Evolutionary conservation across 139 green algal species (phyloP), one percentile per base, ranked within the genome.

Genomic region (Auxenochlorella pyrenoidosa): DNA sequence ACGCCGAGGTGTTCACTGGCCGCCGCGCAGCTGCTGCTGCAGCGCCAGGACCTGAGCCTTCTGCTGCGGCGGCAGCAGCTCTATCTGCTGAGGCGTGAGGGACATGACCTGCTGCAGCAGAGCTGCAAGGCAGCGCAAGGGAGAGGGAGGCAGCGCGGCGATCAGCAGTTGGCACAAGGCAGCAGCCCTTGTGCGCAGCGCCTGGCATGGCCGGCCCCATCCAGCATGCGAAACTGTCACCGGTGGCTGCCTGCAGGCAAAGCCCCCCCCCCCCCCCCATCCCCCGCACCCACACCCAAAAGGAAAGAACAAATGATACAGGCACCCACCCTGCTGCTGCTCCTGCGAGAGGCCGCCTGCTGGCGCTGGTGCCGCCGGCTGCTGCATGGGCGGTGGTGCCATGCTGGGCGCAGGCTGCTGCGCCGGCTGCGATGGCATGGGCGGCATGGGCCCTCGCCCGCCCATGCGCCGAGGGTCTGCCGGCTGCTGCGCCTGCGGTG

Each of bases 81-180:
- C 94, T 1, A 99, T 95, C 90, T 99, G 97, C 83, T 96, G 91
- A 26, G 94, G 93, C 13, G 94, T 98, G 76, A 99, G 89, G 12
- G 89, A 91, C 92, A 98, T 93, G 43, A 99, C 94, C 86, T 98
- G 96, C 82, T 96, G 88, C 80, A 98, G 82, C 60, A 98, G 88
- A 47, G 87, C 90, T 91, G 88, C 89, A 93, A n/a, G 19, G 8
- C 13, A 24, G 22, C 22, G 38, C 38, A 18, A 22, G 79, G 89
- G 41, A 18, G 43, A 30, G 36, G 15, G 8, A 43, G 36, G 70
- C 30, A 28, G 13, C 4, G 6, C 10, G 70, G 30, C n/a, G n/a
- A n/a, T n/a, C n/a, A 76, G 19, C 18, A 26, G 54, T 63, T 63
- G 2, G 54, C 54, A 63, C 18, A 24, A 24, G 54, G 10, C 15